Evolutionary conservation across 371 early-diverging fungal species (phyloP).

Genomic region (Mortierella sp.): DNA sequence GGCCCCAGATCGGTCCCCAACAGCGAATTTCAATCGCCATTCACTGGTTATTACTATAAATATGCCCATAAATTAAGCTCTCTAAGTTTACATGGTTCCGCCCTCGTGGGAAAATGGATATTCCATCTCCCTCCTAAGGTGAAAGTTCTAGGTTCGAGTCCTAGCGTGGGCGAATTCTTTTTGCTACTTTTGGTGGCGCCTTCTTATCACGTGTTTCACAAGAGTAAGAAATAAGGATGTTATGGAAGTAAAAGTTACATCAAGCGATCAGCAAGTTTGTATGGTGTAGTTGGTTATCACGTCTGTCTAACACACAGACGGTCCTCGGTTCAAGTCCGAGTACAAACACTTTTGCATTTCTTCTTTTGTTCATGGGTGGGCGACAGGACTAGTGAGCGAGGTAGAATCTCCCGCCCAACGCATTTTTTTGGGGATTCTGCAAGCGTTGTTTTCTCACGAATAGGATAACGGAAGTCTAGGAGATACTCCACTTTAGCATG

Average conservation of each 20-base stretch:
- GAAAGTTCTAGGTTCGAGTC: constrained; percentile 72
- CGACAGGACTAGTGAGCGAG: too few relatives aligned
- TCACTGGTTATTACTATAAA: not conserved
- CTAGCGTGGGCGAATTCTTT: constrained; percentile 61
- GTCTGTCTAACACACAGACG: constrained; percentile 93
- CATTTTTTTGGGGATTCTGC: too few relatives aligned
- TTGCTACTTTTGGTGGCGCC: not conserved
- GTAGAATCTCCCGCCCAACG: too few relatives aligned
- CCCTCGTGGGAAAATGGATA: constrained; percentile 70
- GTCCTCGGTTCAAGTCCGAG: constrained; percentile 85
- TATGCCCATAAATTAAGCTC: not conserved
- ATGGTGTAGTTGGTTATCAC: constrained; percentile 94
- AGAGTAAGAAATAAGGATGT: too few relatives aligned
- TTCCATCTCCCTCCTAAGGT: constrained; percentile 73
- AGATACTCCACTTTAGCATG: too few relatives aligned
- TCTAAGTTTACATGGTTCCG: constrained; percentile 9
- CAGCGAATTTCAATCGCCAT: too few relatives aligned
- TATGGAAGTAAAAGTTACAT: too few relatives aligned
- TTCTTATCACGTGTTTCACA: not conserved
- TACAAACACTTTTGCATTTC: constrained; percentile 42
- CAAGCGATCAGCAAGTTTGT: constrained; percentile 68
- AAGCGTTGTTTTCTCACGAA: too few relatives aligned
- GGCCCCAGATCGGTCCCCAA: not conserved
- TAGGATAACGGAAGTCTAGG: too few relatives aligned
- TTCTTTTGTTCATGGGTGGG: too few relatives aligned